phyloP scores from a whole-genome alignment of 2,329 filamentous ascomycete genomes.

The Neopestalotiopsis sp. region DNA sequence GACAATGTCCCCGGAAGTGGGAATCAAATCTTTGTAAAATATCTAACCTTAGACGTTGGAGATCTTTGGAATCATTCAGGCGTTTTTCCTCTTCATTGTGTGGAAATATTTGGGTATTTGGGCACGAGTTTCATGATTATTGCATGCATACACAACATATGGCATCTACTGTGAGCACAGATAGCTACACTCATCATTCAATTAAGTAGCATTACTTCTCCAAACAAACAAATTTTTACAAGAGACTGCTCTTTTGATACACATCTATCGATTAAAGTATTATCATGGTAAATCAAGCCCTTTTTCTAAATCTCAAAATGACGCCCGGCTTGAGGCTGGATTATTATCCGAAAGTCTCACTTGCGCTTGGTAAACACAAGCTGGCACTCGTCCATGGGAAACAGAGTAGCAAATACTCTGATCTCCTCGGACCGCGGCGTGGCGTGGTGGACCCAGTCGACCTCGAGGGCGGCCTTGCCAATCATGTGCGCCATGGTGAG shows the following conservation, averaged over 20 bases:
- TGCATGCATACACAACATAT: neutral
- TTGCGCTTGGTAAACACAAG: slow-evolving; percentile 40
- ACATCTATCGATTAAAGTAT: neutral
- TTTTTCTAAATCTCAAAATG: too few relatives aligned
- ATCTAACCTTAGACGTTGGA: neutral
- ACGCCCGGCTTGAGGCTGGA: too few relatives aligned
- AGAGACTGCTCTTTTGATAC: neutral
- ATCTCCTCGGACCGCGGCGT: slow-evolving; percentile 55
- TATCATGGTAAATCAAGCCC: too few relatives aligned
- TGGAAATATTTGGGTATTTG: neutral
- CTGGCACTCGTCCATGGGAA: slow-evolving; percentile 48
- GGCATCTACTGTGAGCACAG: neutral
- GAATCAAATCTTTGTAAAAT: slow-evolving; percentile 11
- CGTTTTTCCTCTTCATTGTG: neutral
- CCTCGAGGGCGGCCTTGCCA: slow-evolving; percentile 53
- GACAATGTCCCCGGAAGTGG: too few relatives aligned
- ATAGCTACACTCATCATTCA: neutral
- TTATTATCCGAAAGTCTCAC: neutral
- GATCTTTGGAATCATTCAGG: neutral
- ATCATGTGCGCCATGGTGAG: slow-evolving; percentile 57
- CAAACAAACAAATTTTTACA: neutral
- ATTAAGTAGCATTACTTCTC: neutral
- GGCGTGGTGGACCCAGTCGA: slow-evolving; percentile 56
- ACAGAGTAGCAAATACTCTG: slow-evolving; percentile 52
- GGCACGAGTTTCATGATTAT: neutral